phyloP scores from a whole-genome alignment of 2,329 filamentous ascomycete species.

The Fusarium poae region DNA sequence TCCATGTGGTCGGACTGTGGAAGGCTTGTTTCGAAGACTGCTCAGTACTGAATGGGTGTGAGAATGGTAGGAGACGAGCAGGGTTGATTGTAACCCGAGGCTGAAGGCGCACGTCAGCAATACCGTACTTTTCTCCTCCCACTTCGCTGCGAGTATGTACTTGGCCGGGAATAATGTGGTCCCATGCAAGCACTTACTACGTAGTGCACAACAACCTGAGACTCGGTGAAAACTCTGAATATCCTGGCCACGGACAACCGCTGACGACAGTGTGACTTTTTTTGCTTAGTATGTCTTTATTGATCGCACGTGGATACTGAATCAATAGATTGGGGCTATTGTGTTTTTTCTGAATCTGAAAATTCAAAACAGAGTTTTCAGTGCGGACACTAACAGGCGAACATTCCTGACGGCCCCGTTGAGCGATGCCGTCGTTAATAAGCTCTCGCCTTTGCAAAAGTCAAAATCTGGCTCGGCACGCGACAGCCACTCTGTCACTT shows the following conservation, averaged over 20 bases:
- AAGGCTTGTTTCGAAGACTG: slow-evolving; percentile 51
- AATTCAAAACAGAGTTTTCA: slow-evolving; percentile 36
- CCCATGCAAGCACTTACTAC: slow-evolving; percentile 40
- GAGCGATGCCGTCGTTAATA: slow-evolving; percentile 18
- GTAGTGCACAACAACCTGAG: slow-evolving; percentile 26
- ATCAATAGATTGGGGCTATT: slow-evolving; percentile 29
- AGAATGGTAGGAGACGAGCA: slow-evolving; percentile 23
- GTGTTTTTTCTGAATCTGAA: slow-evolving; percentile 25
- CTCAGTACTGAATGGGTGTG: slow-evolving; percentile 28
- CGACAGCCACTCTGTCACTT: slow-evolving; percentile 14
- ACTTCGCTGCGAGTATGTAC: slow-evolving; percentile 7
- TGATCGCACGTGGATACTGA: slow-evolving; percentile 36
- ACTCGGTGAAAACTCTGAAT: slow-evolving; percentile 36
- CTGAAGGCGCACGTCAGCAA: slow-evolving; percentile 28
- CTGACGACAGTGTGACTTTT: slow-evolving; percentile 37
- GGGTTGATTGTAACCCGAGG: slow-evolving; percentile 17
- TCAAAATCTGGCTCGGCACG: slow-evolving; percentile 22
- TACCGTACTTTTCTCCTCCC: slow-evolving; percentile 19
- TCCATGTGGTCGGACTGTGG: slow-evolving; percentile 57
- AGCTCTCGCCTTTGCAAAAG: slow-evolving; percentile 31
- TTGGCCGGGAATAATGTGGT: slow-evolving; percentile 25
- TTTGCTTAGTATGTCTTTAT: slow-evolving; percentile 14
- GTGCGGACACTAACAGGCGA: slow-evolving; percentile 30
- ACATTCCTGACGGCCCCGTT: slow-evolving; percentile 22
- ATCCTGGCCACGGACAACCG: slow-evolving; percentile 14